These are phyloP conservation scores for Nepenthes mirabilis DNA, from an alignment of 148 eudicot species.

Conservation along the genomic window DNA sequence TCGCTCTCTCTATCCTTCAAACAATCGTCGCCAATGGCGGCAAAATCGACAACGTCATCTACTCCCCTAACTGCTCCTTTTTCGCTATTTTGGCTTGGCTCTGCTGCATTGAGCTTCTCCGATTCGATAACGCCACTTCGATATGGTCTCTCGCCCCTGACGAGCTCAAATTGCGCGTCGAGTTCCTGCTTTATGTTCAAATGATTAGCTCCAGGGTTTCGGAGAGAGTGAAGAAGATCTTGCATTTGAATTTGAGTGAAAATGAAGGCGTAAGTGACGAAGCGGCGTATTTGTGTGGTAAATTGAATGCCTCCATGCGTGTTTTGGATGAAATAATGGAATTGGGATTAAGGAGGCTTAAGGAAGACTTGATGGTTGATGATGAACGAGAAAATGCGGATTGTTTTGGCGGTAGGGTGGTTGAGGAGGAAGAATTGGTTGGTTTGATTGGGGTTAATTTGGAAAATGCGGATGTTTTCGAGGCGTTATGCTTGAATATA, in stretches of 20 bases:
- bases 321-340: slow-evolving; percentile 46
- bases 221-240: slow-evolving; percentile 12
- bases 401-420: slow-evolving; percentile 3
- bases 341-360: slow-evolving; percentile 52
- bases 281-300: slow-evolving; percentile 9
- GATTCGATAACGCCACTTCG: slow-evolving; percentile 42
- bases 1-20: slow-evolving; percentile 66
- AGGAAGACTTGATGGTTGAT: slow-evolving; percentile 37
- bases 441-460: slow-evolving; percentile 45
- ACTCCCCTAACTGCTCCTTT: slow-evolving; percentile 49
- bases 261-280: slow-evolving; percentile 13
- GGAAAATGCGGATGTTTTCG: slow-evolving; percentile 54
- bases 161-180: slow-evolving; percentile 43
- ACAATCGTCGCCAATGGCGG: slow-evolving; percentile 53
- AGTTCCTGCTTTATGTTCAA: slow-evolving; percentile 52
- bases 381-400: slow-evolving; percentile 12
- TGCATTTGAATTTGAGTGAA: slow-evolving; percentile 6
- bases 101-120: slow-evolving; percentile 60
- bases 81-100: slow-evolving; percentile 62
- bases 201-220: slow-evolving; percentile 36
- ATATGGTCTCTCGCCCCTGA: slow-evolving; percentile 40
- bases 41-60: slow-evolving; percentile 30
- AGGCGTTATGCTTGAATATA: slow-evolving; percentile 50
- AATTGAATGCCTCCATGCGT: slow-evolving; percentile 12
- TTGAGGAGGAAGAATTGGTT: slow-evolving; percentile 45